Base-by-base conservation (phyloP, 768 basidiomycete genomes). In the Grammothele lineata region DNA sequence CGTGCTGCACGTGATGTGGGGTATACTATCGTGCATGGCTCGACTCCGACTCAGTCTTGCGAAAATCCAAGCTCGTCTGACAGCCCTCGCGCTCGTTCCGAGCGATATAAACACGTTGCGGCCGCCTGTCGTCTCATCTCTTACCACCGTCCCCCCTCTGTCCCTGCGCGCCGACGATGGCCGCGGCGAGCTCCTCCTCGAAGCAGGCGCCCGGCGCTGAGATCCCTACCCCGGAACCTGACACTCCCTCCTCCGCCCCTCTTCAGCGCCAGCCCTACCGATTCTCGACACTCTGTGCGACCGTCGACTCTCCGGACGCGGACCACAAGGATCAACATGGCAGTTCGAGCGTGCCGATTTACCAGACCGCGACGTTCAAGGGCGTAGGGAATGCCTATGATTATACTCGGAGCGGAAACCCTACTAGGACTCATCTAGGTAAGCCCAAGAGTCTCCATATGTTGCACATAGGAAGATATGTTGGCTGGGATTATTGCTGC, bases 281-380 rank as follows among this genome's bases (percentile, higher is more conserved):
- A n/a, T 91, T 92, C 65, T 87, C 88, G n/a, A 92, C 90, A 14
- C 71, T 90, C 48, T 92, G 90, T 50, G 92, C 88, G 19, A 93
- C 91, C 4, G 91, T 95, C 47, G 92, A 95, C 59, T 90, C 91
- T 56, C 92, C 92, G 54, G 89, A 92, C 60, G 87, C 90, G 0
- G 76, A 77, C 45, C 87, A 85, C 69, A 94, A 95, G 66, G 95
- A 99, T 69, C 95, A 97, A 70, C 87, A 93, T 64, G 93, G 93
- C 17, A 84, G 90, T 49, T 92, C 88, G 57, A 87, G 87, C 6
- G 92, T 97, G 1, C 96, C 96, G 18, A 98, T 99, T 67, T 99
- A 98, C 69, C 96, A 98, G 70, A 87, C 92, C 1, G 82, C 96
- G 7, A 99, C 96, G 0, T 98, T 99, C 81, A 98, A 98, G 70